phyloP scores from a whole-genome alignment of 805 yeast species.

The Nakazawaea holstii region DNA sequence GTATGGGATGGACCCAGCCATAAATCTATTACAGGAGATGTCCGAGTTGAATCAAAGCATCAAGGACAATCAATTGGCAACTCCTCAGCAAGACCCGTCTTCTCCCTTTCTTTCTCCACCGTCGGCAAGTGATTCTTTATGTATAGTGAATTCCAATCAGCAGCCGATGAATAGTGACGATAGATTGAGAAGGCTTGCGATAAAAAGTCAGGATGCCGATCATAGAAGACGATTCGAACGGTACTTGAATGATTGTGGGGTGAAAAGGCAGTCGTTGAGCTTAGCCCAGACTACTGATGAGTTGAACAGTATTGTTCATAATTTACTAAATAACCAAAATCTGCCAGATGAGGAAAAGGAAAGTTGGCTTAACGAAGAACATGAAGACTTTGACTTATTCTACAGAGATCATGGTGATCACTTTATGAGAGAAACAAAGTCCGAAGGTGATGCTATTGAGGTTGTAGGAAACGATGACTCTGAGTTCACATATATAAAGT shows the following conservation, averaged over 20 bases:
- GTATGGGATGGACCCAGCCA: constrained; percentile 8
- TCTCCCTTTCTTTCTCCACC: constrained; percentile 50
- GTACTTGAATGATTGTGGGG: constrained; percentile 19
- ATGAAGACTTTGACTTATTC: constrained; percentile 9
- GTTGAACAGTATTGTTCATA: neutral
- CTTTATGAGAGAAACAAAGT: neutral
- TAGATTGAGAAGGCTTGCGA: constrained; percentile 4
- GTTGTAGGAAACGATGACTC: constrained; percentile 9
- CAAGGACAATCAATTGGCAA: constrained; percentile 33
- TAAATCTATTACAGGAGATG: constrained; percentile 4
- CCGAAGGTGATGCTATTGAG: constrained; percentile 4
- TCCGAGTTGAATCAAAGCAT: constrained; percentile 21
- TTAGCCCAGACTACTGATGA: neutral
- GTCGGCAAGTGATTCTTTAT: constrained; percentile 48
- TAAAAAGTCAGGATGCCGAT: constrained; percentile 18
- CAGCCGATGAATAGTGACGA: constrained; percentile 9
- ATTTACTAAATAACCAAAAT: constrained; percentile 1
- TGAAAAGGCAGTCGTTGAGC: constrained; percentile 14
- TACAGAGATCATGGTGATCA: constrained; percentile 3
- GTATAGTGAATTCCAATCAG: constrained; percentile 31
- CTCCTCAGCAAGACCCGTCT: constrained; percentile 46
- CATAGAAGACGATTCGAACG: constrained; percentile 23
- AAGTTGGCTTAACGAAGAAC: constrained; percentile 3
- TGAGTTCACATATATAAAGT: constrained; percentile 1
- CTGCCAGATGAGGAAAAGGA: constrained; percentile 1